A percentile compares a stretch with the other conserved stretches of the same genome.
phyloP scores from a whole-genome alignment of 2,329 filamentous ascomycete species.

The Stagonosporopsis vannaccii region DNA sequence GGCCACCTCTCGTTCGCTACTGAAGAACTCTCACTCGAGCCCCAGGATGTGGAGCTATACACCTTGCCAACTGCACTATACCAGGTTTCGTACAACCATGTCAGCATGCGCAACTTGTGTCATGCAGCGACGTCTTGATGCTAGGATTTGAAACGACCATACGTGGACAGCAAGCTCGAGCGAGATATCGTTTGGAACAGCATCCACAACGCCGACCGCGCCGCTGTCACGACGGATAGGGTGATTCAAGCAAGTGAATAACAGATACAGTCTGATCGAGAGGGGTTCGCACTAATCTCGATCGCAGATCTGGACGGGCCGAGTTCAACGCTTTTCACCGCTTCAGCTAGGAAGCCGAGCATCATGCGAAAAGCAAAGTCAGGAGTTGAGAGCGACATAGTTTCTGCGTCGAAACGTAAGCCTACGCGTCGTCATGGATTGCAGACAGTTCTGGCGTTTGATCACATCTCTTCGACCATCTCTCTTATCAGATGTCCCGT shows the following conservation, averaged over 20 bases:
- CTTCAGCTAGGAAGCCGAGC: background rate
- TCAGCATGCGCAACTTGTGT: background rate
- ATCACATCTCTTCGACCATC: background rate
- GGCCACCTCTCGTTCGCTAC: background rate
- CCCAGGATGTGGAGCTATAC: background rate
- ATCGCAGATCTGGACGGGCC: slow-evolving; percentile 5
- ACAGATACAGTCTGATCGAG: background rate
- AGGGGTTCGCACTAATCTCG: background rate
- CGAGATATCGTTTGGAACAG: too few relatives aligned
- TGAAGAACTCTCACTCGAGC: background rate
- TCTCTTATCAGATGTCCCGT: slow-evolving; percentile 5
- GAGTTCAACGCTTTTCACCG: slow-evolving; percentile 9
- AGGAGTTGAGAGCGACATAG: background rate
- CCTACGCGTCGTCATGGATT: slow-evolving; percentile 1
- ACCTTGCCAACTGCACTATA: background rate
- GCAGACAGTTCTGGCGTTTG: slow-evolving; percentile 5
- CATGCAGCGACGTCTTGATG: background rate
- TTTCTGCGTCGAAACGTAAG: background rate
- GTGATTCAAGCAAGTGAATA: background rate
- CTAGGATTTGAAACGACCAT: background rate
- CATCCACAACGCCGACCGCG: too few relatives aligned
- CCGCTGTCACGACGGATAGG: too few relatives aligned
- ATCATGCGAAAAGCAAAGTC: background rate
- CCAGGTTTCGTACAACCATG: background rate
- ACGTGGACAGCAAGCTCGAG: background rate